A percentile compares a stretch with the other conserved stretches of the same genome.
phyloP scores from a whole-genome alignment of 2,329 filamentous ascomycete genomes.

The Achaetomium macrosporum region DNA sequence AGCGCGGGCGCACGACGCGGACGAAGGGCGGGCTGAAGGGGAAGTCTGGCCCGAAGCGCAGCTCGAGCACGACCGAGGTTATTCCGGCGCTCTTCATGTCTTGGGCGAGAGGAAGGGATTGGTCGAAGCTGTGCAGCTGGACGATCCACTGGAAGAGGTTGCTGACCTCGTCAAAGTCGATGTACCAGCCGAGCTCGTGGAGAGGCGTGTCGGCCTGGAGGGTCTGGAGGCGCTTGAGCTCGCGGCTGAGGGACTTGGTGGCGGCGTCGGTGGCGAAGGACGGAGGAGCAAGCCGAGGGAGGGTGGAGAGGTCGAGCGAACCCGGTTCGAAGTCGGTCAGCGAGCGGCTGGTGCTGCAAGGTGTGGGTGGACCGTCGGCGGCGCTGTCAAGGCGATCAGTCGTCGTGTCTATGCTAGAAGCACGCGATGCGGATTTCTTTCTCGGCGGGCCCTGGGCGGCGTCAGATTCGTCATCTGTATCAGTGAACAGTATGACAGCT shows the following conservation, averaged over 20 bases:
- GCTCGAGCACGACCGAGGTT: constrained; percentile 69
- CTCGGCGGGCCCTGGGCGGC: not conserved
- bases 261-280: constrained; percentile 57
- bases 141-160: constrained; percentile 91
- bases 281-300: constrained; percentile 62
- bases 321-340: constrained; percentile 58
- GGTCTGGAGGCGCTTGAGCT: constrained; percentile 58
- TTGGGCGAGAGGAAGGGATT: constrained; percentile 58
- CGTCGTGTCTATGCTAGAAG: constrained; percentile 10
- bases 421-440: constrained; percentile 10
- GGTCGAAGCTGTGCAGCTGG: constrained; percentile 77
- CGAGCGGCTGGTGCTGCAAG: constrained; percentile 10
- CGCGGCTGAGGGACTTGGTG: constrained; percentile 56
- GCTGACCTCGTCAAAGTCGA: constrained; percentile 58
- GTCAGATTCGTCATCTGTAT: constrained; percentile 26
- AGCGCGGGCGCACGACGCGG: constrained; percentile 73
- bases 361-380: constrained; percentile 4
- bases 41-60: constrained; percentile 72
- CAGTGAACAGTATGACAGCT: constrained; percentile 34
- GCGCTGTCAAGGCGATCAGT: not conserved
- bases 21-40: constrained; percentile 80
- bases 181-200: constrained; percentile 75
- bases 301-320: constrained; percentile 51
- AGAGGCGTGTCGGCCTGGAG: constrained; percentile 56
- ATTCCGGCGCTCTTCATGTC: constrained; percentile 63